These are phyloP conservation scores for Magnusiomyces sp. DNA, from an alignment of 1,139 yeast species.

Conservation along the genomic window DNA sequence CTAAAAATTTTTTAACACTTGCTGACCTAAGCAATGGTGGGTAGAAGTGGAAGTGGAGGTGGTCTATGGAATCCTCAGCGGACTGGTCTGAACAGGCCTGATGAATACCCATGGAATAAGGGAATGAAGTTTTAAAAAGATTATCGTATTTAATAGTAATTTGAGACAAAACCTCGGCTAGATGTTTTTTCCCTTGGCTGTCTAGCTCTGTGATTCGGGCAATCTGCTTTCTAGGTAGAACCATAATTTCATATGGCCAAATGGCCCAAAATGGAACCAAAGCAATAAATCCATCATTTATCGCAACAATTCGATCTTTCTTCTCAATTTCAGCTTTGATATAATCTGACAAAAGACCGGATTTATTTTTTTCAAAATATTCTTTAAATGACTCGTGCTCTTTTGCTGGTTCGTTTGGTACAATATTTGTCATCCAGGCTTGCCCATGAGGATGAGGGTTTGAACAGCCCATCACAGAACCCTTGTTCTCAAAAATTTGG, in stretches of 20 bases:
- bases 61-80: conserved; percentile 36
- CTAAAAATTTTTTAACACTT: conserved; percentile 66
- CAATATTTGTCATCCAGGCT: conserved; percentile 63
- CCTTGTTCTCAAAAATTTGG: conserved; percentile 73
- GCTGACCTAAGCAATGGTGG: conserved; percentile 73
- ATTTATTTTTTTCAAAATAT: conserved; percentile 32
- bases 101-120: conserved; percentile 76
- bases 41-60: conserved; percentile 73
- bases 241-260: conserved; percentile 72
- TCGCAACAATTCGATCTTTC: conserved; percentile 42
- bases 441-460: conserved; percentile 75
- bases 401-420: conserved; percentile 61
- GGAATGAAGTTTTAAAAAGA: conserved; percentile 60
- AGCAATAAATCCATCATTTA: conserved; percentile 58
- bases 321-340: conserved; percentile 45
- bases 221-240: conserved; percentile 49
- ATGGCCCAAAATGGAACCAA: conserved; percentile 79
- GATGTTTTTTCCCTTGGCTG: conserved; percentile 43
- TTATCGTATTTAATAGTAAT: conserved; percentile 66
- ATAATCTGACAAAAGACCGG: conserved; percentile 54
- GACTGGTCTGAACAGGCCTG: conserved; percentile 39
- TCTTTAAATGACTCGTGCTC: conserved; percentile 42
- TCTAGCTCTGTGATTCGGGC: conserved; percentile 45
- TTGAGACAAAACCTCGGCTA: conserved; percentile 47
- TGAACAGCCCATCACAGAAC: conserved; percentile 75